A percentile compares a stretch with the other conserved stretches of the same genome.
Conservation (phyloP, 495 filamentous ascomycete species). For the Neurospora tetraspora region DNA sequence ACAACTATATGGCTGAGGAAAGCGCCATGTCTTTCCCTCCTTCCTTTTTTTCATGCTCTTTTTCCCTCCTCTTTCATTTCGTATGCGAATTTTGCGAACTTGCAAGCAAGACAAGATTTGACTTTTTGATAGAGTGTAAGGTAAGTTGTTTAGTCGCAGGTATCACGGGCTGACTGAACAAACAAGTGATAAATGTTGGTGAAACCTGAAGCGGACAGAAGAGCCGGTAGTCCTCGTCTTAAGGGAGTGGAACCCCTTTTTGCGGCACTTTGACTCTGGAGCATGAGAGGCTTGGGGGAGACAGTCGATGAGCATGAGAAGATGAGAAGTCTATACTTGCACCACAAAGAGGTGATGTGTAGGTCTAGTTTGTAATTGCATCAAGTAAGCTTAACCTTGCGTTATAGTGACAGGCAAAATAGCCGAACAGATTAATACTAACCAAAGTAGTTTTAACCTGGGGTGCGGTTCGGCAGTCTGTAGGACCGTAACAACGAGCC, state of each 20-base stretch:
- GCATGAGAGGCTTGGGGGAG: not conserved
- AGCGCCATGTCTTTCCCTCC: not conserved
- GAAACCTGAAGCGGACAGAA: too few relatives aligned
- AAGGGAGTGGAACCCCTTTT: not conserved
- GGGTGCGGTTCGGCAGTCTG: not conserved
- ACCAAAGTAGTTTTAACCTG: not conserved
- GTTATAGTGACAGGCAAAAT: not conserved
- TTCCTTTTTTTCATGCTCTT: not conserved
- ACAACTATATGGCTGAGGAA: not conserved
- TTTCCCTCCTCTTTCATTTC: not conserved
- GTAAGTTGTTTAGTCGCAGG: not conserved
- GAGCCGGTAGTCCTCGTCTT: not conserved
- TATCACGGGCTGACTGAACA: not conserved
- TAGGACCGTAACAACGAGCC: not conserved
- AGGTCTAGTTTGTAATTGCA: not conserved
- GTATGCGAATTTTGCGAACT: not conserved
- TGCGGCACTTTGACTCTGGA: not conserved
- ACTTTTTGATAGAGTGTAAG: not conserved
- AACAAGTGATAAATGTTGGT: not conserved
- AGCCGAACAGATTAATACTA: not conserved
- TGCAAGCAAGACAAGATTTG: not conserved
- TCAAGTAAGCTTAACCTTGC: not conserved
- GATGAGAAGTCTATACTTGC: not conserved
- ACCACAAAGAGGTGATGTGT: not conserved
- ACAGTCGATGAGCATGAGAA: not conserved